phyloP scores from a whole-genome alignment of 441 rosid genomes.

The Corymbia calophylla region DNA sequence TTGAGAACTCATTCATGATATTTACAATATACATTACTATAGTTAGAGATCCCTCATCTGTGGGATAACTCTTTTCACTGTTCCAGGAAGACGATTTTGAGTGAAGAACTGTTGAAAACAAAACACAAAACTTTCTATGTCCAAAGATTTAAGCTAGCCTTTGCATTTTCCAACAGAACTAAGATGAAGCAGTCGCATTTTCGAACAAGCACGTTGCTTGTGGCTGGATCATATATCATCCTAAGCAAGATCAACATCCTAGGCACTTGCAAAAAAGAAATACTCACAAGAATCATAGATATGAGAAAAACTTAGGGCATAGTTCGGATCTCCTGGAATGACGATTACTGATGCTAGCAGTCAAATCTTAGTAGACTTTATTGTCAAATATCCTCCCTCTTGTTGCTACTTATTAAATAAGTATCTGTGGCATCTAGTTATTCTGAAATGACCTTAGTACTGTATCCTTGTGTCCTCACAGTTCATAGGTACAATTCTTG shows the following conservation, averaged over 20 bases:
- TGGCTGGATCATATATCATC: background rate
- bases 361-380: background rate
- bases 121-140: background rate
- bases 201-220: background rate
- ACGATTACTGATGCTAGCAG: background rate
- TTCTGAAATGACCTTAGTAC: background rate
- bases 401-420: background rate
- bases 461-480: slow-evolving; percentile 3
- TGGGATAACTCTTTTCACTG: background rate
- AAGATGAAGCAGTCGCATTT: background rate
- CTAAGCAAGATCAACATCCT: background rate
- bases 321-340: background rate
- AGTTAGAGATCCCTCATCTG: background rate
- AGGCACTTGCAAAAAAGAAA: background rate
- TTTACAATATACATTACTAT: background rate
- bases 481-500: slow-evolving; percentile 76
- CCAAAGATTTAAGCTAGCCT: background rate
- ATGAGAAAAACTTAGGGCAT: background rate
- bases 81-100: background rate
- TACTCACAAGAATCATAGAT: background rate
- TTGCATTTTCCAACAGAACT: background rate
- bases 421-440: background rate
- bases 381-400: background rate
- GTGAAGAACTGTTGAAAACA: background rate
- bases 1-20: background rate